phyloP scores from a whole-genome alignment of 2,329 filamentous ascomycete species.

The Penicillium sp. region DNA sequence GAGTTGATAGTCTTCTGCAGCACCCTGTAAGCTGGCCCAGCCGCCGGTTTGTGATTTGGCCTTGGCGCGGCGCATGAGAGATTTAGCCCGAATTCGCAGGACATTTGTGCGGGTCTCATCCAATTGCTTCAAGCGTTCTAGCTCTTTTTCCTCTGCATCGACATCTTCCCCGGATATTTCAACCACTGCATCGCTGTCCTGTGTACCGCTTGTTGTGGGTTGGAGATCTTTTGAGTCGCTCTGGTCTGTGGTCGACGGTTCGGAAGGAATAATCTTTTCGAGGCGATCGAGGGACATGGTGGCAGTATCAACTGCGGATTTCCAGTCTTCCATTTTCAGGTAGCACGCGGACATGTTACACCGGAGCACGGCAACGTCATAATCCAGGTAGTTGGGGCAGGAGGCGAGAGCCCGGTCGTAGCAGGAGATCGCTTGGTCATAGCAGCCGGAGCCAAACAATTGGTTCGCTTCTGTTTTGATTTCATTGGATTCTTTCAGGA shows the following conservation, averaged over 20 bases:
- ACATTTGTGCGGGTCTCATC: conserved; percentile 63
- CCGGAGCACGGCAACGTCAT: conserved; percentile 80
- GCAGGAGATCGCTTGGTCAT: conserved; percentile 73
- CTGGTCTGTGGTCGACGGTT: conserved; percentile 30
- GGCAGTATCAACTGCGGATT: conserved; percentile 73
- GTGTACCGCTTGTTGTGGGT: conserved; percentile 5
- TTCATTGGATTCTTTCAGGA: conserved; percentile 69
- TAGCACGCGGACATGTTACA: conserved; percentile 90
- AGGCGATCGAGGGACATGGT: conserved; percentile 71
- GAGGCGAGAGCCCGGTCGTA: conserved; percentile 79
- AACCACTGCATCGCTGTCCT: conserved; percentile 40
- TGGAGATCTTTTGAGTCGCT: conserved; percentile 17
- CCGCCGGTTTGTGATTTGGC: conserved; percentile 70
- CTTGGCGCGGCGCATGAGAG: conserved; percentile 75
- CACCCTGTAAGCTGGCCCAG: conserved; percentile 78
- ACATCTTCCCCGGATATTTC: conserved; percentile 50
- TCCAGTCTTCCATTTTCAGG: conserved; percentile 82
- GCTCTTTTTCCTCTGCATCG: conserved; percentile 41
- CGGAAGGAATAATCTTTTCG: conserved; percentile 57
- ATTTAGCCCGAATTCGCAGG: conserved; percentile 75
- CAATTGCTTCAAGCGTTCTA: conserved; percentile 44
- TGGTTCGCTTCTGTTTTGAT: conserved; percentile 76
- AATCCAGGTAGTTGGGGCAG: conserved; percentile 82
- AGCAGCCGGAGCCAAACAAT: conserved; percentile 72
- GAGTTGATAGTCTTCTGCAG: conserved; percentile 75